Evolutionary conservation across 2,329 filamentous ascomycete species (phyloP), one percentile per base, ranked within the genome.

Genomic region (Aspergillus sp.): DNA sequence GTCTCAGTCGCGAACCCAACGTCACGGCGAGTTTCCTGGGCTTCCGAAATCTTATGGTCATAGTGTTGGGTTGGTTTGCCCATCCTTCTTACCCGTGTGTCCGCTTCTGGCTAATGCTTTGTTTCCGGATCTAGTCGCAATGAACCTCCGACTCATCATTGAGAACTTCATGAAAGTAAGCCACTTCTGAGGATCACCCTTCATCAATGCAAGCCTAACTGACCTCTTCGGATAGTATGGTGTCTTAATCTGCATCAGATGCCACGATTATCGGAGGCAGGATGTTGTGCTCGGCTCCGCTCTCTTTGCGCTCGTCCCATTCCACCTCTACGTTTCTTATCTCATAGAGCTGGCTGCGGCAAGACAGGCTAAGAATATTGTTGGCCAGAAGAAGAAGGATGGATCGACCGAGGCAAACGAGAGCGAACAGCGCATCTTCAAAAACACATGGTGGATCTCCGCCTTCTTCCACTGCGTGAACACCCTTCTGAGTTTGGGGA

Each of bases 31-130:
- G 91, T 74, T 98, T 97, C 73, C 80, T 97, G 15, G 95, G 95
- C 0, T 98, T 99, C 74, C 85, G 94, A 62, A 99, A 99, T 74
- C 84, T 99, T 64, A 97, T 97, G 91, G 91, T 97, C 41, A 89
- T 98, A 71, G 91, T 97, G 39, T 79, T 97, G 63, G 87, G 91
- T 95, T 84, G 64, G 84, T 69, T 21, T 56, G 17, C 25, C 55
- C 55, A 17, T 38, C 21, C 21, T 25, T 9, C 17, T 9, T 15
- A 23, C 19, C 32, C 58, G 36, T 60, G 51, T 23, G 47, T 2
- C 10, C 23, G 8, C 8, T 7, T 51, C 23, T 57, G 58, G 51
- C 59, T 64, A 55, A 67, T 51, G 4, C 55, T 45, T n/a, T 23
- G 60, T 51, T 51, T 7, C n/a, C 39, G 17, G 55, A 47, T 62